A percentile compares a stretch with the other conserved stretches of the same genome.
phyloP scores from a whole-genome alignment of 2,329 filamentous ascomycete species.

The Neopestalotiopsis sp. region DNA sequence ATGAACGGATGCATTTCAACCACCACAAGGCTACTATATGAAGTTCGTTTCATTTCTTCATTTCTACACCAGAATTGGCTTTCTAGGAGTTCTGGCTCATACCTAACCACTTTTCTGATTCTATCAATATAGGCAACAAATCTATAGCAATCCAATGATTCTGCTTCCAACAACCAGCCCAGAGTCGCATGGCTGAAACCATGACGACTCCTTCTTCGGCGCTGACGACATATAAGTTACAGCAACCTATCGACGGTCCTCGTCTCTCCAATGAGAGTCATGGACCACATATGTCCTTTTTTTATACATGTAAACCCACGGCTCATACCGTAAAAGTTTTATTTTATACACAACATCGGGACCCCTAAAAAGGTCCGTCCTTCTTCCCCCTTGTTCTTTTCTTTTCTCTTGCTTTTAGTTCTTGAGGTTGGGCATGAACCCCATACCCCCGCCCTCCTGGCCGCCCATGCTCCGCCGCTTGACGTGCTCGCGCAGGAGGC shows the following conservation, averaged over 20 bases:
- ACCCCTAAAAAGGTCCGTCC: background rate
- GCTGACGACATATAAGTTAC: background rate
- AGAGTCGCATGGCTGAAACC: background rate
- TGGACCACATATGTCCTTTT: background rate
- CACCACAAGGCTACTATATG: background rate
- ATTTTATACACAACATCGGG: background rate
- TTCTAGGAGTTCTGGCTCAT: background rate
- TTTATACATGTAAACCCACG: background rate
- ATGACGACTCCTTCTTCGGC: background rate
- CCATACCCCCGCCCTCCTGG: slow-evolving; percentile 56
- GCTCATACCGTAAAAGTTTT: background rate
- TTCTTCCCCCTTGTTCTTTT: background rate
- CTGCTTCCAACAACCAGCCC: background rate
- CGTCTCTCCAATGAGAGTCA: background rate
- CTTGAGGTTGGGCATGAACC: slow-evolving; percentile 57
- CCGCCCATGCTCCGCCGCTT: slow-evolving; percentile 69
- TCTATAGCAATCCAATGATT: background rate
- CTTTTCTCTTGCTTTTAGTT: background rate
- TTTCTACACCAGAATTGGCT: background rate
- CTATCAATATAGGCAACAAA: background rate
- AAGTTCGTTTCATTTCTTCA: background rate
- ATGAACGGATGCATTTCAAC: too few relatives aligned
- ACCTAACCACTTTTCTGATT: background rate
- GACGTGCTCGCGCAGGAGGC: slow-evolving; percentile 81
- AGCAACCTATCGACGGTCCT: background rate